phyloP scores from a whole-genome alignment of 1,284 basidiomycete species.

The Tetrapyrgos nigripes region DNA sequence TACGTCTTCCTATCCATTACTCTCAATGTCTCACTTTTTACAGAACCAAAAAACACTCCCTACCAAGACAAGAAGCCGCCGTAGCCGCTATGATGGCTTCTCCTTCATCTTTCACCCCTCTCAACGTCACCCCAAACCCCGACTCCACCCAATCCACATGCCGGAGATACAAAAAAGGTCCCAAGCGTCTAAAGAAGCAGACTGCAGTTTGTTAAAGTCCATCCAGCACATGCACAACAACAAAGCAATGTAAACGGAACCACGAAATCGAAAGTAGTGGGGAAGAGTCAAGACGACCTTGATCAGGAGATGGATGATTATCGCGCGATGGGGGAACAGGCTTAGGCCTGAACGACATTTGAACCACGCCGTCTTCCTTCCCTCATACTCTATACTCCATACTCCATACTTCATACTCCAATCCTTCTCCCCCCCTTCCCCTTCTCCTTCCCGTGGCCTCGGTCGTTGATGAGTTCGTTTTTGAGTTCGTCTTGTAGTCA shows the following conservation, averaged over 20 bases:
- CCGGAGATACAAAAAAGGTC: slow-evolving; percentile 61
- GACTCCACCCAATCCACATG: slow-evolving; percentile 34
- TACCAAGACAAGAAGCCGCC: slow-evolving; percentile 19
- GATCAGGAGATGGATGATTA: slow-evolving; percentile 80
- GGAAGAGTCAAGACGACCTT: slow-evolving; percentile 45
- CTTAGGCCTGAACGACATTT: too few relatives aligned
- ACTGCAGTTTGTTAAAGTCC: slow-evolving; percentile 10
- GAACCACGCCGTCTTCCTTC: too few relatives aligned
- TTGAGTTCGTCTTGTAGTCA: too few relatives aligned
- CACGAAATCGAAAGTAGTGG: too few relatives aligned
- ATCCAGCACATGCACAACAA: not conserved
- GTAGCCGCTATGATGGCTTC: slow-evolving; percentile 26
- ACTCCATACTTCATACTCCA: too few relatives aligned
- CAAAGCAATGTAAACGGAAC: too few relatives aligned
- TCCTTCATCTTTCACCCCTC: slow-evolving; percentile 21
- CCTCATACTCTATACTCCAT: too few relatives aligned
- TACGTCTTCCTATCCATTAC: not conserved
- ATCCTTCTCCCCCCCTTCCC: too few relatives aligned
- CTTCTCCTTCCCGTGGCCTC: too few relatives aligned
- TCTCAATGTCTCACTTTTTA: not conserved
- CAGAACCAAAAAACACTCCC: slow-evolving; percentile 15
- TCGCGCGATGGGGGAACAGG: too few relatives aligned
- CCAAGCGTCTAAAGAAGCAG: slow-evolving; percentile 67
- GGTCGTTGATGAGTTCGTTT: too few relatives aligned
- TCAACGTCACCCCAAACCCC: slow-evolving; percentile 22